These are phyloP conservation scores for Silybum marianum DNA, from an alignment of 129 eudicot genomes.

Conservation along the genomic window DNA sequence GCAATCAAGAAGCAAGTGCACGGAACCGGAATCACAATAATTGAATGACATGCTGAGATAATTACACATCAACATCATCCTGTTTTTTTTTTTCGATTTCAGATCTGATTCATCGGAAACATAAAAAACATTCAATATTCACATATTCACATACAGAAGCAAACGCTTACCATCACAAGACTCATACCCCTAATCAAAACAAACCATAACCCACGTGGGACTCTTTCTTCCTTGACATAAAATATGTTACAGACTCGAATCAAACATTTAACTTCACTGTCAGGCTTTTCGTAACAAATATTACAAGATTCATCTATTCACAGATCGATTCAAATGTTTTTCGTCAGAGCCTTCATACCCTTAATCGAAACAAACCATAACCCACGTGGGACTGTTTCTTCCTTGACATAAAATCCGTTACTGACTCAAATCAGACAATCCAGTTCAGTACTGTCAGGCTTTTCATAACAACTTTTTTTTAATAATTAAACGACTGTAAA, in stretches of 20 bases:
- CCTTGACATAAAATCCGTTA: background rate
- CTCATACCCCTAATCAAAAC: background rate
- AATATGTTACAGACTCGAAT: background rate
- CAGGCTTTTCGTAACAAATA: background rate
- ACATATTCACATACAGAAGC: background rate
- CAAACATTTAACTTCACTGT: background rate
- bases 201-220: background rate
- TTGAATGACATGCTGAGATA: constrained; percentile 11
- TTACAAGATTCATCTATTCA: background rate
- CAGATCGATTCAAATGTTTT: background rate
- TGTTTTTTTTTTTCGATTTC: background rate
- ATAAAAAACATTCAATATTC: background rate
- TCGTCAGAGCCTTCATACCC: background rate
- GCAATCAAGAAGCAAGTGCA: constrained; percentile 38
- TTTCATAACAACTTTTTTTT: background rate
- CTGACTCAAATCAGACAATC: background rate
- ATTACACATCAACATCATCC: constrained; percentile 18
- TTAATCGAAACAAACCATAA: background rate
- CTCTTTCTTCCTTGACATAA: background rate
- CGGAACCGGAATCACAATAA: constrained; percentile 33
- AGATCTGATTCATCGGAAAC: background rate
- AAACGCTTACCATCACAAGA: background rate
- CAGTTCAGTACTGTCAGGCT: background rate
- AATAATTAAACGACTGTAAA: background rate
- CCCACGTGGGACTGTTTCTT: background rate